Evolutionary conservation across 2,329 filamentous ascomycete genomes (phyloP), one percentile per base, ranked within the genome.

Genomic region (Cryoendolithus antarcticus): DNA sequence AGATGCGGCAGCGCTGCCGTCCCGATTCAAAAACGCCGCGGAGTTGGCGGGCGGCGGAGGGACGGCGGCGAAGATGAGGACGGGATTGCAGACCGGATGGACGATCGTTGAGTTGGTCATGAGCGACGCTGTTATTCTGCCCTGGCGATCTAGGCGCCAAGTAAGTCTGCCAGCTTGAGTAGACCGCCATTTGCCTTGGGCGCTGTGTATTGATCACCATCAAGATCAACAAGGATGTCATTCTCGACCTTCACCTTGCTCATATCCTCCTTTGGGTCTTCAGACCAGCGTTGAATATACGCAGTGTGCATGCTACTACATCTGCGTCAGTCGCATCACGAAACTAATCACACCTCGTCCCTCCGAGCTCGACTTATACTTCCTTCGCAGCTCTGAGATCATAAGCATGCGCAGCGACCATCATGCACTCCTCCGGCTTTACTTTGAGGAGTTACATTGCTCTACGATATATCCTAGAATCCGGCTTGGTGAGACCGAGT

Each of bases 391-490:
- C 70, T 9, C 67, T 56, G 13, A 70, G 39, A 50, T 75, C 72
- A 48, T 71, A 74, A 2, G 67, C 67, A 58, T 75, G 71, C 1
- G 70, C 69, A 3, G 71, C 70, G 2, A 74, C 67, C 63, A 71
- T 60, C 7, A 70, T 62, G 11, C 63, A 64, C 39, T 74, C 63
- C 10, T 70, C 62, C 0, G 70, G 59, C 13, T 50, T 50, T 3
- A 65, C 47, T 31, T 63, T 58, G 3, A 73, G 55, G 3, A 74
- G 50, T 8, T 63, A 50, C 38, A 74, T 46, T 0, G 59, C 65
- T 41, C 63, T 68, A 6, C 49, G 37, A 47, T 75, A 76, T 6
- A 59, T 65, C 6, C 61, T 62, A 0, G 62, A 60, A 9, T 58
- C 62, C 1, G 72, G 71, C 42, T 75, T 71, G 43, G 65, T 66